Evolutionary conservation across 345 rosid species (phyloP), one percentile per base, ranked within the genome.

Genomic region (Populus davidiana): DNA sequence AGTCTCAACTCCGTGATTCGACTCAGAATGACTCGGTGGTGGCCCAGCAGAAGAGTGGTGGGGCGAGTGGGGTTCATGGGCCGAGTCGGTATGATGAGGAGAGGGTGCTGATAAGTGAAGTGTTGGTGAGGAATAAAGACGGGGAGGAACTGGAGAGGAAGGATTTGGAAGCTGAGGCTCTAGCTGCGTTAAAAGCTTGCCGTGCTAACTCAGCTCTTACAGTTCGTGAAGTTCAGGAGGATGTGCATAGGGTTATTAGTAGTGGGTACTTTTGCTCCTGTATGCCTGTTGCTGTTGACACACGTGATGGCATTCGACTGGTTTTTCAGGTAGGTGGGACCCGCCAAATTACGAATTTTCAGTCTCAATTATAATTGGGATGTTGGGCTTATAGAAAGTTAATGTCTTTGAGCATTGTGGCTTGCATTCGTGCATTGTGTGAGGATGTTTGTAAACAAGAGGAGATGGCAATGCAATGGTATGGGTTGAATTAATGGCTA

Each of bases 121-220:
- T 96, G 66, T 80, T 94, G 76, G 97, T 94, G 74, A 89, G 90
- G 87, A 94, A 90, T n/a, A 94, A 91, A 67, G 99, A 94, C 27
- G 98, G 99, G 0, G 98, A 96, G 71, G 94, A 92, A 82, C 88
- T 94, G 2, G 99, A 94, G 89, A 89, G 90, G 86, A 93, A 93
- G 85, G 98, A 91, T 75, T 87, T 96, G 17, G 98, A 92, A 86
- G 80, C 74, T 72, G 98, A 96, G 84, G 99, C 97, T 2, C 75
- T 96, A 72, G 85, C 92, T 25, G 97, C 94, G 6, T 82, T 94
- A 72, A 94, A 91, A 76, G 94, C 97, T 41, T 88, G 92, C 84
- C 81, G 97, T 61, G 86, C 98, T 21, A 94, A 94, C 79, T 96
- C 99, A 2, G 98, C 97, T 11, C 88, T 94, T 47, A 92, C 97